A percentile compares a stretch with the other conserved stretches of the same genome.
These are phyloP conservation scores for Buddleja alternifolia DNA, from an alignment of 257 asterid species.

Conservation along the genomic window DNA sequence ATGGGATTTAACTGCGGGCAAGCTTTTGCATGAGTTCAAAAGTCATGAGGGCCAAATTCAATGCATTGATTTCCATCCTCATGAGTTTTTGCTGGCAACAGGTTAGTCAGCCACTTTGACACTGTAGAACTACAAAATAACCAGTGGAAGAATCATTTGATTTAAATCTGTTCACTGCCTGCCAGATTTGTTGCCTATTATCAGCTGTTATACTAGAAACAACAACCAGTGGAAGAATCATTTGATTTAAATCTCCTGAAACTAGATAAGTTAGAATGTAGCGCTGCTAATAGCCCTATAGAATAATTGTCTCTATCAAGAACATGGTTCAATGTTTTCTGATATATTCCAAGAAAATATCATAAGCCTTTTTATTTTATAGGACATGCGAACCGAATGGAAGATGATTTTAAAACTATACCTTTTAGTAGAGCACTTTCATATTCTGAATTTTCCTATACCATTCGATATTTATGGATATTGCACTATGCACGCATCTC, in stretches of 20 bases:
- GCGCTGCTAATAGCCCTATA: constrained; percentile 3
- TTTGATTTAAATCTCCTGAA: neutral
- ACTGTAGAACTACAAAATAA: constrained; percentile 22
- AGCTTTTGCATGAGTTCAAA: constrained; percentile 93
- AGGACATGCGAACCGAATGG: neutral
- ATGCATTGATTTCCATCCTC: constrained; percentile 96
- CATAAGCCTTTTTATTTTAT: constrained; percentile 6
- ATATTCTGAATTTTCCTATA: neutral
- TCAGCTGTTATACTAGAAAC: constrained; percentile 7
- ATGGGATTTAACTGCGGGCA: constrained; percentile 99
- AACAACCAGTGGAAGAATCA: neutral
- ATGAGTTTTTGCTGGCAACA: constrained; percentile 96
- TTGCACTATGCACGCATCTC: neutral
- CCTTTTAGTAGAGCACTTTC: neutral
- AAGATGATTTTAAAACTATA: neutral
- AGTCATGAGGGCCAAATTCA: constrained; percentile 92
- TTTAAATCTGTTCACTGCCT: constrained; percentile 17
- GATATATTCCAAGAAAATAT: constrained; percentile 6
- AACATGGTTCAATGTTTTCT: neutral
- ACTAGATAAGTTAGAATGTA: constrained; percentile 6
- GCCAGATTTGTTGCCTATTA: constrained; percentile 20
- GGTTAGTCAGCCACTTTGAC: constrained; percentile 53
- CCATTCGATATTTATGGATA: neutral
- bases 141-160: no score
- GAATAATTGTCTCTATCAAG: constrained; percentile 6